phyloP scores from a whole-genome alignment of 2,329 filamentous ascomycete genomes.

The Pseudogymnoascus pannorum region DNA sequence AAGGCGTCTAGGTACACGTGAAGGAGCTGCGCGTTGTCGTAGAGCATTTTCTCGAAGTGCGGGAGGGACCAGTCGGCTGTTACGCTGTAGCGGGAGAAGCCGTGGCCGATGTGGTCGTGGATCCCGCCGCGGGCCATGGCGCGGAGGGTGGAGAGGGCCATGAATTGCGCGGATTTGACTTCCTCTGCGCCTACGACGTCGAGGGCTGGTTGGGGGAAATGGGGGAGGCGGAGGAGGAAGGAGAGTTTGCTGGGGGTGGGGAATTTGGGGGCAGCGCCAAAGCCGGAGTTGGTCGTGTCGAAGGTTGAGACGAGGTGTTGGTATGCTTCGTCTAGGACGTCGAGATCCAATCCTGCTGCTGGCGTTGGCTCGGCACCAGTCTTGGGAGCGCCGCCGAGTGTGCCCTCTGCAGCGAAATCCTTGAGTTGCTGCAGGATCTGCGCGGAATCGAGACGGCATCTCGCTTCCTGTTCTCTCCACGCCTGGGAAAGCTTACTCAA shows the following conservation, averaged over 20 bases:
- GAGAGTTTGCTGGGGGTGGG: slow-evolving; percentile 78
- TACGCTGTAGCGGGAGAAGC: slow-evolving; percentile 79
- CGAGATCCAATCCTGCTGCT: slow-evolving; percentile 73
- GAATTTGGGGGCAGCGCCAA: slow-evolving; percentile 77
- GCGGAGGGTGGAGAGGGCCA: slow-evolving; percentile 74
- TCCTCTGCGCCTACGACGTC: slow-evolving; percentile 85
- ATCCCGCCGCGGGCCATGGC: slow-evolving; percentile 68
- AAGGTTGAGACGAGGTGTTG: slow-evolving; percentile 74
- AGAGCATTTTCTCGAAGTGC: slow-evolving; percentile 96
- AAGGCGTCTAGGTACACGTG: slow-evolving; percentile 83
- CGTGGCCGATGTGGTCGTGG: slow-evolving; percentile 69
- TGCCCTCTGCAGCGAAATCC: slow-evolving; percentile 85
- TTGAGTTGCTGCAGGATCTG: slow-evolving; percentile 74
- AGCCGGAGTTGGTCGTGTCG: slow-evolving; percentile 72
- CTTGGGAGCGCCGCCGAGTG: slow-evolving; percentile 38
- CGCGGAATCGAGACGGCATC: slow-evolving; percentile 75
- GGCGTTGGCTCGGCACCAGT: slow-evolving; percentile 13
- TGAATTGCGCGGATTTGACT: slow-evolving; percentile 63
- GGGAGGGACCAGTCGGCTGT: slow-evolving; percentile 89
- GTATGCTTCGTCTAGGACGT: slow-evolving; percentile 85
- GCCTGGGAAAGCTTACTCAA: slow-evolving; percentile 66
- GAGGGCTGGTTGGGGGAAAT: slow-evolving; percentile 63
- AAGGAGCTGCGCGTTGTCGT: slow-evolving; percentile 83
- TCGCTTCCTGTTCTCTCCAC: slow-evolving; percentile 79
- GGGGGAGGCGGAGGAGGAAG: slow-evolving; percentile 69